Base-by-base conservation (phyloP, 257 asterid species). In the Anisodus tanguticus region DNA sequence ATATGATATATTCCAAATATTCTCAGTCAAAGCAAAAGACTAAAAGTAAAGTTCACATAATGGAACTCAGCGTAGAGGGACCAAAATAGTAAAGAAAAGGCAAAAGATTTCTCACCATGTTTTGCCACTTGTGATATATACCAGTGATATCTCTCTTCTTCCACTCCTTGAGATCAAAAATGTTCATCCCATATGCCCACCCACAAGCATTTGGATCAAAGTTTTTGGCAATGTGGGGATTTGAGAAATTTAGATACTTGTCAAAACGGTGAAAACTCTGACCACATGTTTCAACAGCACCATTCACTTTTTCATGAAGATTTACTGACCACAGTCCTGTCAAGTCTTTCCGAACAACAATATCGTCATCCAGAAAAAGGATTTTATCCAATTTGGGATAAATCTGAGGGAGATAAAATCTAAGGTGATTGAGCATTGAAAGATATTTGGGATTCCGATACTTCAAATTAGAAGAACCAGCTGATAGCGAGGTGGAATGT, bases 101-200 rank as follows among this genome's bases (percentile, higher is more conserved):
- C 67, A 35, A 80, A 26, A 66, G 49, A 82, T 58, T 55, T 41
- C 84, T 68, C 91, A 97, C 98, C 99, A 97, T 93, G 76, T 93
- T 95, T 90, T 95, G 99, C 99, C 99, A 97, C 89, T 89, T 97
- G 93, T 95, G 99, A 89, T 97, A 97, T 84, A 97, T 95, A 79
- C 99, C 99, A 74, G 98, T 97, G 64, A 97, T 97, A 88, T 97
- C 99, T 92, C 88, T 89, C 92, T 90, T 95, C 90, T 97, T 97
- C 98, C 99, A 95, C 89, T 89, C 97, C 92, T 89, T 89, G 47
- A 97, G 95, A 88, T 97, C 97, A 47, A 97, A 97, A 53, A 97
- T 93, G 88, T 97, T 97, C 99, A 97, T 97, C 82, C 99, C 99
- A 85, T 97, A 97, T 0, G 99, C 99, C 99, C 99, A 97, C 54